phyloP scores from a whole-genome alignment of 2,329 filamentous ascomycete species.

The Colletotrichum higginsianum region DNA sequence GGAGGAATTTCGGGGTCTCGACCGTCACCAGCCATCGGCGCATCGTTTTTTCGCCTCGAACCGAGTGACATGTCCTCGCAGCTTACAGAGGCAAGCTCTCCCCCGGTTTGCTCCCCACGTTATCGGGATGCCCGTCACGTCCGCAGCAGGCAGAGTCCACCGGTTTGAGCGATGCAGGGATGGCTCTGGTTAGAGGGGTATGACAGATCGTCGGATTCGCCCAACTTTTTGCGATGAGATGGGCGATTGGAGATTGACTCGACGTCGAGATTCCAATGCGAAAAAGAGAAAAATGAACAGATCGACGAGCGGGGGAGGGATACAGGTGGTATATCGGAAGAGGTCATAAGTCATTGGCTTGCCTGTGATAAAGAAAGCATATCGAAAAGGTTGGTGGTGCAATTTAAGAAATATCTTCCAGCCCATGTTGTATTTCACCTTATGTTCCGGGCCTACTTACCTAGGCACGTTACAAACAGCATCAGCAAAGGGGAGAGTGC shows the following conservation, averaged over 20 bases:
- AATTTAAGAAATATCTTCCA: not conserved
- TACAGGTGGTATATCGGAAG: conserved; percentile 11
- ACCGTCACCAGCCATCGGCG: not conserved
- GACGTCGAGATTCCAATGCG: conserved; percentile 27
- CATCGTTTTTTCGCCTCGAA: not conserved
- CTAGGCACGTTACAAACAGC: conserved; percentile 35
- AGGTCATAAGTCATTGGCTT: conserved; percentile 2
- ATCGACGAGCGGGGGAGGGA: conserved; percentile 13
- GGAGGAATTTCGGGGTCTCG: not conserved
- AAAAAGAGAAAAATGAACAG: conserved; percentile 8
- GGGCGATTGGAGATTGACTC: conserved; percentile 19
- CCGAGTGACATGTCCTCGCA: not conserved
- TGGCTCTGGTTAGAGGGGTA: conserved; percentile 1
- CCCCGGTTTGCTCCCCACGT: conserved; percentile 15
- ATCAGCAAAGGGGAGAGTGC: conserved; percentile 21
- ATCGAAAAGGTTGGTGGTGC: not conserved
- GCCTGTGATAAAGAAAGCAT: conserved; percentile 13
- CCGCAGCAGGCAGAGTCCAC: conserved; percentile 16
- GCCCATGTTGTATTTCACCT: not conserved
- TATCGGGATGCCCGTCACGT: conserved; percentile 8
- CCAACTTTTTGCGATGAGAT: conserved; percentile 5
- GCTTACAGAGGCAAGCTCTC: conserved; percentile 3
- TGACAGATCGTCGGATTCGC: conserved; percentile 9
- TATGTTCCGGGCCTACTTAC: conserved; percentile 4
- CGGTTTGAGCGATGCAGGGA: conserved; percentile 30